Conservation (phyloP, 2,329 filamentous ascomycete species). For the Colletotrichum sp. region DNA sequence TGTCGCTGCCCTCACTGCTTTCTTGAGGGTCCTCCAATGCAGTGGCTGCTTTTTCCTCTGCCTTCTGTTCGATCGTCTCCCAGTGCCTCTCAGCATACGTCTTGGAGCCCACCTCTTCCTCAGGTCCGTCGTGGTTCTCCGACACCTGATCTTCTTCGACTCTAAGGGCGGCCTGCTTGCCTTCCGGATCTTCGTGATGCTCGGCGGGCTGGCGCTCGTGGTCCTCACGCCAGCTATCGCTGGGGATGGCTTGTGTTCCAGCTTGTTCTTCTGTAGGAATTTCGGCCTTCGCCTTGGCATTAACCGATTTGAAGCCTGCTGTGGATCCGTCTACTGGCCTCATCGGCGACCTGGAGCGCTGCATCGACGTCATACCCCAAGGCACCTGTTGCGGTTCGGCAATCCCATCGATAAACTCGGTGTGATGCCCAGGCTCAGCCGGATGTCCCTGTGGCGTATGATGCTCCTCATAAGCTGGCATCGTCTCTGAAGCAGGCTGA, state of each 20-base stretch:
- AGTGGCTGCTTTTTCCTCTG: not conserved
- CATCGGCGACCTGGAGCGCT: not conserved
- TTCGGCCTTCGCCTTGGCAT: not conserved
- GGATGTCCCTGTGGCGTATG: not conserved
- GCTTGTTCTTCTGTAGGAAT: not conserved
- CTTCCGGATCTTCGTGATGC: not conserved
- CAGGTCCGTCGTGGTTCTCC: conserved; percentile 4
- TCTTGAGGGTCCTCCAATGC: not conserved
- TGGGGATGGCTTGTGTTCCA: not conserved
- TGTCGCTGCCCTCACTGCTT: not conserved
- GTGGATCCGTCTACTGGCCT: not conserved
- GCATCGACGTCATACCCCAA: conserved; percentile 16
- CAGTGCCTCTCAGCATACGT: conserved; percentile 10
- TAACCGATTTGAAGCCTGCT: not conserved
- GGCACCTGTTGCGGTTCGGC: conserved; percentile 11
- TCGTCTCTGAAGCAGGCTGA: not conserved
- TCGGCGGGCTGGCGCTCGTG: not conserved
- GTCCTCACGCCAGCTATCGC: not conserved
- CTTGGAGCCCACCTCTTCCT: not conserved
- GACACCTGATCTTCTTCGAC: conserved; percentile 2
- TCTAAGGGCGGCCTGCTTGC: not conserved
- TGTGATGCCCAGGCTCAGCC: not conserved
- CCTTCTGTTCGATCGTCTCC: not conserved
- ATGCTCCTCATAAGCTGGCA: not conserved
- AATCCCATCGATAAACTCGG: conserved; percentile 6